phyloP scores from a whole-genome alignment of 495 filamentous ascomycete genomes.

The Annulohypoxylon nitens region DNA sequence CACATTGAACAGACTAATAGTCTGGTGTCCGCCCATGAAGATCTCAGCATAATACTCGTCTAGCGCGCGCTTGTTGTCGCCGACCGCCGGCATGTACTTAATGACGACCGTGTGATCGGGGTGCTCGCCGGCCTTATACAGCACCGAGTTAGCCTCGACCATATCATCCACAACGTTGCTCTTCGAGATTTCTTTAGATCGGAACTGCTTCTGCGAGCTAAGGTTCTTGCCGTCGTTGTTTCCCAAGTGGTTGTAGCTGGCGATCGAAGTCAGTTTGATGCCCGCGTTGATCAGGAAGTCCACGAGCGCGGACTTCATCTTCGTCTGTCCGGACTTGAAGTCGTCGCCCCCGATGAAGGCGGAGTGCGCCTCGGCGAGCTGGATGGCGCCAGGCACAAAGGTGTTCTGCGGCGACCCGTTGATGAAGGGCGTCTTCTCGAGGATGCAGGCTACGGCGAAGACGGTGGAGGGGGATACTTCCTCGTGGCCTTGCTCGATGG shows the following conservation, averaged over 20 bases:
- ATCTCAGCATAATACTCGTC: slow-evolving; percentile 99
- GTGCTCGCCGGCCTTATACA: slow-evolving; percentile 90
- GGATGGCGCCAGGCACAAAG: slow-evolving; percentile 91
- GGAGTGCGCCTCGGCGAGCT: slow-evolving; percentile 87
- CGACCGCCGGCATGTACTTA: slow-evolving; percentile 99
- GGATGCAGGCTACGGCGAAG: slow-evolving; percentile 93
- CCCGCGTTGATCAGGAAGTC: slow-evolving; percentile 99
- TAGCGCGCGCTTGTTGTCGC: slow-evolving; percentile 98
- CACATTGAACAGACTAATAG: slow-evolving; percentile 97
- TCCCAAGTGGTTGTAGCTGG: slow-evolving; percentile 98
- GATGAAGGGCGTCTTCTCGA: slow-evolving; percentile 95
- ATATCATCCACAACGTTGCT: slow-evolving; percentile 99
- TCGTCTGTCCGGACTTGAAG: slow-evolving; percentile 99
- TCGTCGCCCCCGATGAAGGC: slow-evolving; percentile 98
- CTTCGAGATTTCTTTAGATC: slow-evolving; percentile 99
- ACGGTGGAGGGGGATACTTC: slow-evolving; percentile 95
- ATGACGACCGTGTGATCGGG: slow-evolving; percentile 92
- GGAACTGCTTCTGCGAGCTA: slow-evolving; percentile 97
- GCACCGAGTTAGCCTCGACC: slow-evolving; percentile 92
- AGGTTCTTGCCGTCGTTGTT: slow-evolving; percentile 99
- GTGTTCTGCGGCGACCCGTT: slow-evolving; percentile 99
- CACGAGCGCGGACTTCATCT: slow-evolving; percentile 99
- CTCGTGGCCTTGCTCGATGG: slow-evolving; percentile 86
- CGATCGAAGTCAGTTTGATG: slow-evolving; percentile 98
- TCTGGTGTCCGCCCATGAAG: slow-evolving; percentile 98